phyloP scores from a whole-genome alignment of 108 stramenopile genomes.

The Epithemia pelagica region DNA sequence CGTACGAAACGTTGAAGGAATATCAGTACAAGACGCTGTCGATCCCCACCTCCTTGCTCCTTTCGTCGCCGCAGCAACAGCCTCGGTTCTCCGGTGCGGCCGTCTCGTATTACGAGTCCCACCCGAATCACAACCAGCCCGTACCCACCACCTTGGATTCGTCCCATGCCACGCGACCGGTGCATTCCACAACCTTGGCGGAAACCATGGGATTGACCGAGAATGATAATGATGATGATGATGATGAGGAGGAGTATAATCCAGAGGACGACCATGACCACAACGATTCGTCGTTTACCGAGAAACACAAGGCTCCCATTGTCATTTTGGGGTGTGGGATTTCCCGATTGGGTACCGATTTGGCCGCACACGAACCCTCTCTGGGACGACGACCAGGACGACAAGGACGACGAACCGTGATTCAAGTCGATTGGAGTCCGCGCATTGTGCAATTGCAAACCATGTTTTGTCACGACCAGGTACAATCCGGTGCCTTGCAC shows the following conservation, averaged over 20 bases:
- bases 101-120: too few relatives aligned
- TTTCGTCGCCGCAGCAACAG: too few relatives aligned
- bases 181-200: neutral
- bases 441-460: conserved; percentile 15
- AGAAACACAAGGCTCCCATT: conserved; percentile 36
- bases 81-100: too few relatives aligned
- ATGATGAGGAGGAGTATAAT: too few relatives aligned
- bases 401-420: conserved; percentile 29
- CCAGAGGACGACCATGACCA: too few relatives aligned
- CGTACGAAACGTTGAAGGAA: neutral
- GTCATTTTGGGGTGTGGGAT: conserved; percentile 76
- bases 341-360: conserved; percentile 65
- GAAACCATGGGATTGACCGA: neutral
- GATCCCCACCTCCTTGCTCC: neutral
- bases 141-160: neutral
- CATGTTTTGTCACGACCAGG: neutral
- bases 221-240: neutral
- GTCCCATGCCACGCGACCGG: neutral
- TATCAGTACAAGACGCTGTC: neutral
- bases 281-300: neutral
- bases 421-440: conserved; percentile 63
- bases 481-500: neutral
- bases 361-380: too few relatives aligned
- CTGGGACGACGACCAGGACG: too few relatives aligned
- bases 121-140: too few relatives aligned